Conservation (phyloP, 257 asterid genomes). For the Phtheirospermum japonicum region DNA sequence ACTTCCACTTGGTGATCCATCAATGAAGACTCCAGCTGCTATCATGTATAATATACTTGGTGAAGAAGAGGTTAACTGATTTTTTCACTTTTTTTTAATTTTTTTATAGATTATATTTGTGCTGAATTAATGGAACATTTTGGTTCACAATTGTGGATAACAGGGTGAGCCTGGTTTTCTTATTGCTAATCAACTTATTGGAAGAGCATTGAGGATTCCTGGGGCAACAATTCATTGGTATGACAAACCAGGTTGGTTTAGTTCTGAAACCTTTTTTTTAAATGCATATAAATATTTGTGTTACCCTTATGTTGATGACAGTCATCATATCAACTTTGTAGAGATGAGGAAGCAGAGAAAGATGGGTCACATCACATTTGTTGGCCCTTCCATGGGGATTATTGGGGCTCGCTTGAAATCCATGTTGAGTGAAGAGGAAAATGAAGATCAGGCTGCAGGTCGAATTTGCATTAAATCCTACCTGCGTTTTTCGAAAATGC, state of each 20-base stretch:
- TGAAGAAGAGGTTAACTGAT: constrained; percentile 71
- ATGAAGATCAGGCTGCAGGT: constrained; percentile 53
- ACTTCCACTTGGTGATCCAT: constrained; percentile 94
- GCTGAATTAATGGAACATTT: background rate
- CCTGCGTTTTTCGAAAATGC: background rate
- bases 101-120: background rate
- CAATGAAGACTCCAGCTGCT: constrained; percentile 83
- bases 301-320: constrained; percentile 3
- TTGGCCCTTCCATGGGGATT: constrained; percentile 81
- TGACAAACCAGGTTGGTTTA: constrained; percentile 87
- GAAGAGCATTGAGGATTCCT: constrained; percentile 64
- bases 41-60: constrained; percentile 94
- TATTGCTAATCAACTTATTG: constrained; percentile 67
- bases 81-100: background rate
- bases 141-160: constrained; percentile 22
- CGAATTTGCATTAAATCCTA: constrained; percentile 16
- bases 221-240: constrained; percentile 98
- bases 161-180: constrained; percentile 86
- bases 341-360: constrained; percentile 95
- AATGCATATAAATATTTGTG: background rate
- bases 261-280: background rate
- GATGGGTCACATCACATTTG: constrained; percentile 94
- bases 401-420: constrained; percentile 63
- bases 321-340: constrained; percentile 28
- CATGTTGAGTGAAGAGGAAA: constrained; percentile 50